These are phyloP conservation scores for Mucor irregularis DNA, from an alignment of 371 early-diverging fungal species.

Conservation along the genomic window DNA sequence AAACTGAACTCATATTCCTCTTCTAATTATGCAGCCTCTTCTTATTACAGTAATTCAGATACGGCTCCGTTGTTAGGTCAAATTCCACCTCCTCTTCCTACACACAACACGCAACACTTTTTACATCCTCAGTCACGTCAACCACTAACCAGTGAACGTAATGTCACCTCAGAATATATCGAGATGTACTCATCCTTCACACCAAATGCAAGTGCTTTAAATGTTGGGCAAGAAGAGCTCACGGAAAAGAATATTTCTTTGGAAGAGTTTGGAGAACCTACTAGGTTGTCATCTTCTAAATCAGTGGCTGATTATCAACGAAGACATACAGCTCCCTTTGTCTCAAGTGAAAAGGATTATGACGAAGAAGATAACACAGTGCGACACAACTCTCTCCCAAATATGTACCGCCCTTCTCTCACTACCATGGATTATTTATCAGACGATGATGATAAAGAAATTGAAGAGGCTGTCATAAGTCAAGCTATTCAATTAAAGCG, in stretches of 20 bases:
- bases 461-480: not conserved
- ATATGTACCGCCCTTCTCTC: not conserved
- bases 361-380: not conserved
- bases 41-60: not conserved
- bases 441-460: not conserved
- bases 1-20: not conserved
- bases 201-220: constrained; percentile 12
- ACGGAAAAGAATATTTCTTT: not conserved
- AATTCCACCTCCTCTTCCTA: not conserved
- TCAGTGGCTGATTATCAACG: not conserved
- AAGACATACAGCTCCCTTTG: not conserved
- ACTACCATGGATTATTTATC: not conserved
- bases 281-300: not conserved
- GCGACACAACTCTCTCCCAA: constrained; percentile 2
- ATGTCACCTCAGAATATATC: constrained; percentile 25
- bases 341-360: not conserved
- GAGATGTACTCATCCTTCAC: constrained; percentile 27
- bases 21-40: not conserved
- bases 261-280: constrained; percentile 4
- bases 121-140: not conserved
- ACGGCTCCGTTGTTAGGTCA: not conserved
- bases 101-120: not conserved
- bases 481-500: constrained; percentile 1
- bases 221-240: too few relatives aligned
- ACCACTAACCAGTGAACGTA: constrained; percentile 4